Conservation (phyloP, 2,329 filamentous ascomycete genomes). For the Xylariomycetidae sp. region DNA sequence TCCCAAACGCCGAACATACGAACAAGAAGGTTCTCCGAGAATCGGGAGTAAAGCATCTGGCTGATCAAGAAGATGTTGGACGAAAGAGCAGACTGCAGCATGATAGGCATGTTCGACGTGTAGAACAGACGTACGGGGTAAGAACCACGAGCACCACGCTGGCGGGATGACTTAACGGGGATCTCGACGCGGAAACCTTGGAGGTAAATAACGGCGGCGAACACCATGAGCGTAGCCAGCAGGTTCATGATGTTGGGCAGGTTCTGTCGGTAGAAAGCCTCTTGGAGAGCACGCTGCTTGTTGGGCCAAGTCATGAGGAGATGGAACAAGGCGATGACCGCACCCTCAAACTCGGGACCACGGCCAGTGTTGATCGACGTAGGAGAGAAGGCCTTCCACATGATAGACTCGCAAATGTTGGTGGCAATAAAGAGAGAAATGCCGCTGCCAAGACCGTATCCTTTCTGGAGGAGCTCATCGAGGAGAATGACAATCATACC, state of each 20-base stretch:
- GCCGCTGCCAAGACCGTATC: conserved; percentile 95
- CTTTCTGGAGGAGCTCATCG: conserved; percentile 98
- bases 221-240: conserved; percentile 85
- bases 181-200: conserved; percentile 99
- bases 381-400: conserved; percentile 99
- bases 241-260: conserved; percentile 99
- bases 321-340: conserved; percentile 96
- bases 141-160: conserved; percentile 96
- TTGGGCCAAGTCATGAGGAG: conserved; percentile 97
- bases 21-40: conserved; percentile 97
- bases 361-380: conserved; percentile 99
- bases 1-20: conserved; percentile 98
- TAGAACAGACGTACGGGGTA: conserved; percentile 99
- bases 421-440: conserved; percentile 99
- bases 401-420: conserved; percentile 99
- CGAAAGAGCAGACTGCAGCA: conserved; percentile 97
- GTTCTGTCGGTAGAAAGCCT: conserved; percentile 99
- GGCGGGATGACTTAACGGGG: conserved; percentile 97
- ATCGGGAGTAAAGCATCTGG: conserved; percentile 98
- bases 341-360: conserved; percentile 98
- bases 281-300: conserved; percentile 97
- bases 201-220: conserved; percentile 97
- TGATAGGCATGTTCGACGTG: conserved; percentile 99
- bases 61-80: conserved; percentile 99
- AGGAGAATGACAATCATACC: conserved; percentile 98